Base-by-base conservation (phyloP, 805 yeast species). In the Barnettozyma siamensis region DNA sequence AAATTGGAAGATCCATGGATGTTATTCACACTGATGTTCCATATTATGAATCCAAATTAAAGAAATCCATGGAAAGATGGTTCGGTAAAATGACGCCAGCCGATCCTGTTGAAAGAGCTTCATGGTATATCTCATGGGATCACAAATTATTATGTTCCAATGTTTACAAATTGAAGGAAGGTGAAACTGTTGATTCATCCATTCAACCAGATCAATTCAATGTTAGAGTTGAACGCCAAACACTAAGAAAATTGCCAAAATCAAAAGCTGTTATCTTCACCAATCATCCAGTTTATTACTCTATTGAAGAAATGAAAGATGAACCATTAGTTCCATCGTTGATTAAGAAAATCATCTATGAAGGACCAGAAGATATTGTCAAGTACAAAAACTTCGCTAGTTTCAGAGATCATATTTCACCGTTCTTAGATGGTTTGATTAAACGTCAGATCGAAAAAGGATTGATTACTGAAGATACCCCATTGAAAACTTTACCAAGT, bases 251-350 rank as follows among this genome's bases (percentile, higher is more conserved):
- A 53, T 66, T 82, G 40, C 88, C 89, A 30, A 78, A 69, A 55
- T 62, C 83, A 0, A 53, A 67, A 35, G 88, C 88, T 3, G 76
- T 82, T 45, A 76, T 82, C 37, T 82, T 82, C 66, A 78, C 88
- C 21, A 82, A 82, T 55, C 89, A 82, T 56, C 89, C 88, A 5
- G 69, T 80, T n/a, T 83, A 80, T 55, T 84, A 84, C 59, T 75
- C 83, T 2, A 76, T 84, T 32, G 89, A 83, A 31, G 91, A 85
- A 54, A 78, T 84, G 76, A 83, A 84, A 46, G 88, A 84, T 53
- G 88, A 83, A 55, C 91, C 94, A 3, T 59, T 80, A 53, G 75
- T 84, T 20, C 88, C 88, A 7, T 75, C 84, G 0, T 64, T 82
- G 37, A 58, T 82, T 37, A 72, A 73, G 54, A 80, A 78, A 51